phyloP scores from a whole-genome alignment of 441 rosid species.

The Raphanus hybrid region DNA sequence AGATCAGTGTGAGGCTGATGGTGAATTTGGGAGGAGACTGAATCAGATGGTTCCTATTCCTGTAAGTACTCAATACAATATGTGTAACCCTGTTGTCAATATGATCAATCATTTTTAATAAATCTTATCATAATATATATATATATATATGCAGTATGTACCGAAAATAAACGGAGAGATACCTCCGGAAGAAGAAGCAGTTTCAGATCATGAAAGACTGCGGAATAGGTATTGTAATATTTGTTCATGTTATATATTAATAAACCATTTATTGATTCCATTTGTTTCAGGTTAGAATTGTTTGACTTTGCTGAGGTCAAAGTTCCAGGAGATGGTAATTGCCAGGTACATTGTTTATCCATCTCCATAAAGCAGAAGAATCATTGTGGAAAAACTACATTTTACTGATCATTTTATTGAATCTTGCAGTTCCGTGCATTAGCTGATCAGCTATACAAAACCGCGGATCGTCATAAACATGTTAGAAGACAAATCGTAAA shows the following conservation, averaged over 20 bases:
- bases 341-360: constrained; percentile 50
- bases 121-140: neutral
- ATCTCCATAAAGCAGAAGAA: neutral
- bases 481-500: constrained; percentile 68
- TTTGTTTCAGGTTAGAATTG: constrained; percentile 52
- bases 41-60: constrained; percentile 69
- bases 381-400: neutral
- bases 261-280: constrained; percentile 23
- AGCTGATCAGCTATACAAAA: constrained; percentile 68
- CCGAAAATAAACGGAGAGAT: constrained; percentile 77
- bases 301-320: constrained; percentile 56
- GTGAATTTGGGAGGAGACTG: constrained; percentile 64
- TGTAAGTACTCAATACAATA: constrained; percentile 38
- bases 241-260: constrained; percentile 1
- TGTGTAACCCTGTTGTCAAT: neutral
- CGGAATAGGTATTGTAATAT: constrained; percentile 49
- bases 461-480: constrained; percentile 74
- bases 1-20: constrained; percentile 53
- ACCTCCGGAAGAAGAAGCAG: constrained; percentile 74
- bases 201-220: constrained; percentile 79
- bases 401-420: constrained; percentile 14
- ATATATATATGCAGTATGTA: constrained; percentile 53
- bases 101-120: neutral
- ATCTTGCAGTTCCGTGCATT: constrained; percentile 78
- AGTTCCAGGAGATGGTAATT: constrained; percentile 75